A percentile compares a stretch with the other conserved stretches of the same genome.
Conservation (phyloP, 2,329 filamentous ascomycete genomes). For the Xylaria sp. region DNA sequence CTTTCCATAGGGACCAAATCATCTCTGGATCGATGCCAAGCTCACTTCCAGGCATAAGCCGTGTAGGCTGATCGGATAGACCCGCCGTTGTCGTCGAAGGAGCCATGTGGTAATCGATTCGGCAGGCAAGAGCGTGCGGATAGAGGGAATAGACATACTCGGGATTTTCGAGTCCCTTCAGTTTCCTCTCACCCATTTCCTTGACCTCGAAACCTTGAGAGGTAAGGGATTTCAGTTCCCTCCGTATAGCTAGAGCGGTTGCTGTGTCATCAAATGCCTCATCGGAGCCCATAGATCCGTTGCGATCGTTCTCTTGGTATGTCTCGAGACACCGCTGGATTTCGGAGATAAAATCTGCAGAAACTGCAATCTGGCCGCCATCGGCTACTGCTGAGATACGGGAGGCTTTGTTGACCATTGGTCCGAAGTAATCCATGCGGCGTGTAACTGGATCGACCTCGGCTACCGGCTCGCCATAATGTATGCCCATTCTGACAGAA, state of each 20-base stretch:
- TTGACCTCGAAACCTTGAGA: slow-evolving; percentile 97
- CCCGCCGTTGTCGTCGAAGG: slow-evolving; percentile 51
- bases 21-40: slow-evolving; percentile 82
- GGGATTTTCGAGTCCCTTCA: slow-evolving; percentile 97
- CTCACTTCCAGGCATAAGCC: slow-evolving; percentile 72
- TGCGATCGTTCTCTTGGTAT: slow-evolving; percentile 85
- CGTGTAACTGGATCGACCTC: slow-evolving; percentile 96
- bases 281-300: slow-evolving; percentile 74
- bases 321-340: slow-evolving; percentile 91
- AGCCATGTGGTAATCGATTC: slow-evolving; percentile 75
- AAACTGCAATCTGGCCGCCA: slow-evolving; percentile 96
- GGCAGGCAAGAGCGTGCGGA: slow-evolving; percentile 85
- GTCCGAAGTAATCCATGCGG: slow-evolving; percentile 99
- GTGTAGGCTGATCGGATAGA: slow-evolving; percentile 66
- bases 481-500: slow-evolving; percentile 96
- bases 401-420: slow-evolving; percentile 97
- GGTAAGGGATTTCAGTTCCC: slow-evolving; percentile 86
- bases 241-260: slow-evolving; percentile 80
- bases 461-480: slow-evolving; percentile 94
- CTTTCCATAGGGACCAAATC: slow-evolving; percentile 89
- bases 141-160: slow-evolving; percentile 97
- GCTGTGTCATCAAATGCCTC: slow-evolving; percentile 81
- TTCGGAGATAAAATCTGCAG: slow-evolving; percentile 95
- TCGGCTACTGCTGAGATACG: slow-evolving; percentile 95
- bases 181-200: slow-evolving; percentile 91